A percentile compares a stretch with the other conserved stretches of the same genome.
Evolutionary conservation across 2,329 filamentous ascomycete genomes (phyloP).

Genomic region (Penicillium oxalicum): DNA sequence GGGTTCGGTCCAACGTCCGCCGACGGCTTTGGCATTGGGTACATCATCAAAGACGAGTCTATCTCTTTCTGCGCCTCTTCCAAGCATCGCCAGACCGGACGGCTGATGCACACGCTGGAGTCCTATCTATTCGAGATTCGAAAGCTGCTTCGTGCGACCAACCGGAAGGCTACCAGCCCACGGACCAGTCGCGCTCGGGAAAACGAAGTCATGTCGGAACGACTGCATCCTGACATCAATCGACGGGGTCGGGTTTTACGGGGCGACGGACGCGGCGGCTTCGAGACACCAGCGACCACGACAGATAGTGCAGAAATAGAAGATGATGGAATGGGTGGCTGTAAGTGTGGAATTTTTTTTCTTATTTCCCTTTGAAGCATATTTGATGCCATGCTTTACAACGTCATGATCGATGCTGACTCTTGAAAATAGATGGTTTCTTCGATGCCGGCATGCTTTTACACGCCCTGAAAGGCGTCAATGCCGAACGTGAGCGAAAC

Average conservation of each 20-base stretch:
- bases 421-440: constrained; percentile 67
- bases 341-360: constrained; percentile 53
- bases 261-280: constrained; percentile 45
- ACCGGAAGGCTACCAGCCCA: constrained; percentile 48
- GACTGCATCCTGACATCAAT: constrained; percentile 41
- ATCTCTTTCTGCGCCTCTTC: constrained; percentile 88
- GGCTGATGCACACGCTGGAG: constrained; percentile 85
- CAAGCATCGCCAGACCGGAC: constrained; percentile 87
- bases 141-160: constrained; percentile 69
- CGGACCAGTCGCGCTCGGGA: constrained; percentile 56
- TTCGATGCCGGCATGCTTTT: constrained; percentile 95
- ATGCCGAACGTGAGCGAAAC: constrained; percentile 27
- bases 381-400: not conserved
- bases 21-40: constrained; percentile 94
- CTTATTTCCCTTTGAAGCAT: not conserved
- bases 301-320: constrained; percentile 67
- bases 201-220: constrained; percentile 46
- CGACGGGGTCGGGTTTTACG: constrained; percentile 68
- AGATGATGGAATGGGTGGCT: constrained; percentile 86
- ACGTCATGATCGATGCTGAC: constrained; percentile 4
- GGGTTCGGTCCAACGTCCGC: constrained; percentile 92
- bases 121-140: constrained; percentile 86
- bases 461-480: constrained; percentile 68
- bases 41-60: constrained; percentile 94
- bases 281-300: constrained; percentile 56